Conservation (phyloP, 371 early-diverging fungal species). For the Rhizopus arrhizus region DNA sequence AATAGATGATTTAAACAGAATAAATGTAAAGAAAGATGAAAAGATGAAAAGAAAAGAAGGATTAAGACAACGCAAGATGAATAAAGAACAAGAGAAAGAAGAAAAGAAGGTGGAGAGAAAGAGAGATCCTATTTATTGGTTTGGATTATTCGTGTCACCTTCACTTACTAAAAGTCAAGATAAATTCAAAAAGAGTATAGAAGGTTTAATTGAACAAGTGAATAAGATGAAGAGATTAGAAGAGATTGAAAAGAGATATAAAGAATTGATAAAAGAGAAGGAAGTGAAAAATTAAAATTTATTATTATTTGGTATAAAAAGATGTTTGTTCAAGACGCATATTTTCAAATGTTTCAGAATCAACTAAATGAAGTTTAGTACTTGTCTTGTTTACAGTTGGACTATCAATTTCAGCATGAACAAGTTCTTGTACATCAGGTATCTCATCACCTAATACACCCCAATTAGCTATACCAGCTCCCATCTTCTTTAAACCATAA, state of each 20-base stretch:
- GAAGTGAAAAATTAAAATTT: constrained; percentile 3
- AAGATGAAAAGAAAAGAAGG: constrained; percentile 12
- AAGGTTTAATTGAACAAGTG: constrained; percentile 32
- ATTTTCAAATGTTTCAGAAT: constrained; percentile 24
- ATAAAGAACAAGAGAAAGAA: constrained; percentile 18
- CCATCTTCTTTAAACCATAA: constrained; percentile 30
- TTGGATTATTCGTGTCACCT: constrained; percentile 65
- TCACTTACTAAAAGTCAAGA: constrained; percentile 56
- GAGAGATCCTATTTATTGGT: constrained; percentile 65
- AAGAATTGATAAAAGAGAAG: constrained; percentile 27
- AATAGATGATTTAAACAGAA: constrained; percentile 9
- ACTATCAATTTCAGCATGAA: constrained; percentile 18
- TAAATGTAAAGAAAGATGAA: constrained; percentile 4
- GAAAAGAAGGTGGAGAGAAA: constrained; percentile 28
- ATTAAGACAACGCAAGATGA: constrained; percentile 21
- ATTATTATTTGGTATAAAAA: constrained; percentile 6
- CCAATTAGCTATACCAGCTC: constrained; percentile 34
- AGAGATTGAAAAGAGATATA: constrained; percentile 35
- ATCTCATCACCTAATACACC: constrained; percentile 34
- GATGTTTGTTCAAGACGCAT: constrained; percentile 30
- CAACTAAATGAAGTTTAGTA: constrained; percentile 26
- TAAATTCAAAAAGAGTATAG: constrained; percentile 48
- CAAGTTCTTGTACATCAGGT: constrained; percentile 27
- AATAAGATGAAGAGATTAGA: constrained; percentile 38
- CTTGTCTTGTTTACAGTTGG: not conserved